Conservation (phyloP, 2,329 filamentous ascomycete genomes). For the Paracoccidioides lutzii region DNA sequence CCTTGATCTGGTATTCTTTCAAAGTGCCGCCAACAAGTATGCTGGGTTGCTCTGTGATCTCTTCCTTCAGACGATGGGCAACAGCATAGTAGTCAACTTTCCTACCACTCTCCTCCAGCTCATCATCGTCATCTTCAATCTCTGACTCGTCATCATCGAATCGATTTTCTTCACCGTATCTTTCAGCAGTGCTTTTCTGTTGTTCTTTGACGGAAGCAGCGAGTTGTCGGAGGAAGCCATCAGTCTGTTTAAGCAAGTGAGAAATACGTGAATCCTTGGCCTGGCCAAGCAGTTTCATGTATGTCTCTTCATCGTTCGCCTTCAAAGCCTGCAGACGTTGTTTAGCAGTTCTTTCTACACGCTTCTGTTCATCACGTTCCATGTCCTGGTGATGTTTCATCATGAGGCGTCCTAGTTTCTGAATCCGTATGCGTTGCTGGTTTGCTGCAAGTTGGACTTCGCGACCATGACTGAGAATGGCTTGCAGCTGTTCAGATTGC, state of each 20-base stretch:
- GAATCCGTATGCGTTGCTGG: conserved; percentile 58
- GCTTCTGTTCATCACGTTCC: conserved; percentile 98
- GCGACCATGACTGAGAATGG: conserved; percentile 67
- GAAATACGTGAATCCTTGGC: conserved; percentile 99
- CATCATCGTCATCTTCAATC: conserved; percentile 55
- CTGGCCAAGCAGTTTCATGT: conserved; percentile 92
- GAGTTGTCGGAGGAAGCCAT: conserved; percentile 92
- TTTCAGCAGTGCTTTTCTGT: conserved; percentile 68
- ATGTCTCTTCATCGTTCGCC: conserved; percentile 98
- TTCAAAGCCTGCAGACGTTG: conserved; percentile 98
- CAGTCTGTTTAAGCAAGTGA: conserved; percentile 89
- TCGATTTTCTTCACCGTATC: conserved; percentile 55
- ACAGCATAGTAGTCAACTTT: conserved; percentile 99
- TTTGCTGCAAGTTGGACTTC: conserved; percentile 59
- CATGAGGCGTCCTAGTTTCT: conserved; percentile 86
- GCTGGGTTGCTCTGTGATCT: conserved; percentile 65
- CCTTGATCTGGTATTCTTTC: conserved; percentile 98
- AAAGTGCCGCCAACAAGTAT: conserved; percentile 85
- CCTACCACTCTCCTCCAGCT: conserved; percentile 50
- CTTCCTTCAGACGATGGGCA: conserved; percentile 89
- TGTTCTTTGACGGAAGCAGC: conserved; percentile 89
- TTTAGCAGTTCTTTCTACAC: conserved; percentile 93
- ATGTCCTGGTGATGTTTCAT: conserved; percentile 83
- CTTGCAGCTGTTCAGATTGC: conserved; percentile 79
- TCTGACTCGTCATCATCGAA: conserved; percentile 49